These are phyloP conservation scores for Xylaria scruposa DNA, from an alignment of 495 filamentous ascomycete species.

Conservation along the genomic window DNA sequence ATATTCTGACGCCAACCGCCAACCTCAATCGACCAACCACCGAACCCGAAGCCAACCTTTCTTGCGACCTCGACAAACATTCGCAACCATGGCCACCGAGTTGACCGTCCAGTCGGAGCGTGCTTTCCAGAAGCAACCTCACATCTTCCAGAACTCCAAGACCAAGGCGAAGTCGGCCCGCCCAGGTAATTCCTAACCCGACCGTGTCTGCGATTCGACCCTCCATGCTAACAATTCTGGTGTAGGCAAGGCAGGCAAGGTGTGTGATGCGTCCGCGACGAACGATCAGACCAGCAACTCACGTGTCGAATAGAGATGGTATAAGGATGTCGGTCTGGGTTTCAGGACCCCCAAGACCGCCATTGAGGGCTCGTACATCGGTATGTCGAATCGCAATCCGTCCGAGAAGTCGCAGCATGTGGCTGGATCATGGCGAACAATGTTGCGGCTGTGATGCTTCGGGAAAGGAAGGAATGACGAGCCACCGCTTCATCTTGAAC, in stretches of 20 bases:
- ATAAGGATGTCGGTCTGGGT: conserved; percentile 98
- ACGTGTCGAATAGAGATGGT: conserved; percentile 86
- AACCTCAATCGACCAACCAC: conserved; percentile 34
- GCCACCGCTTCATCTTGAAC: not conserved
- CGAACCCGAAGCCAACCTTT: conserved; percentile 34
- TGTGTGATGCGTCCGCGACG: conserved; percentile 40
- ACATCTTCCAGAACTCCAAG: conserved; percentile 98
- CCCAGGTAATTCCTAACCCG: conserved; percentile 40
- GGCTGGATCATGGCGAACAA: not conserved
- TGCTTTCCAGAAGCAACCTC: conserved; percentile 99
- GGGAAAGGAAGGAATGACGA: not conserved
- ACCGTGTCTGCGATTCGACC: not conserved
- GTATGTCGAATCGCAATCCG: conserved; percentile 64
- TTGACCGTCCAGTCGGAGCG: conserved; percentile 97
- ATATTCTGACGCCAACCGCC: conserved; percentile 33
- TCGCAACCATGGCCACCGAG: conserved; percentile 96
- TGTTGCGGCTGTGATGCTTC: not conserved
- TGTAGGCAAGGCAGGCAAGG: conserved; percentile 66
- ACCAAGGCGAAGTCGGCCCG: conserved; percentile 84
- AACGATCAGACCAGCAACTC: conserved; percentile 22
- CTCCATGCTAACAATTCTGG: conserved; percentile 3
- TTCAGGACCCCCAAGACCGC: conserved; percentile 97
- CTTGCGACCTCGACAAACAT: conserved; percentile 49
- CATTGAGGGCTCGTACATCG: conserved; percentile 98
- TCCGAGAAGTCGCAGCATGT: not conserved